Evolutionary conservation across 345 rosid genomes (phyloP).

Genomic region (Jatropha curcas): DNA sequence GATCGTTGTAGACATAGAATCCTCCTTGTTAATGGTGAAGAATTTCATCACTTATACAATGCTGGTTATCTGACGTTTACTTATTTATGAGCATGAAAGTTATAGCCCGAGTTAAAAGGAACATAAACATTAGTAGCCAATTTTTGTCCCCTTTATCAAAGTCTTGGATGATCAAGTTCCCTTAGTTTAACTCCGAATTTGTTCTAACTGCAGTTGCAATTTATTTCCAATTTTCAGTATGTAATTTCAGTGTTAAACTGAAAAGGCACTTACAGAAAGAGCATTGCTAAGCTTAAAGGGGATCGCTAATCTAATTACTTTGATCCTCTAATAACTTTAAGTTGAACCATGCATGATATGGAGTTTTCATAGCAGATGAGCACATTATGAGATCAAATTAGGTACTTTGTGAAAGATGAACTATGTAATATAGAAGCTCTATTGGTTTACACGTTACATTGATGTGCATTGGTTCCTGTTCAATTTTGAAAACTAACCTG

Average conservation of each 20-base stretch:
- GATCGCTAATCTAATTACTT: background rate
- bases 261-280: background rate
- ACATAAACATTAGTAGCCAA: background rate
- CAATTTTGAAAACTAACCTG: background rate
- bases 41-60: too few species aligned
- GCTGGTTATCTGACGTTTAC: too few species aligned
- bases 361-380: background rate
- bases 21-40: conserved; percentile 1
- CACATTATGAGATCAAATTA: background rate
- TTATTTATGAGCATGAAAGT: background rate
- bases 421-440: background rate
- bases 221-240: too few species aligned
- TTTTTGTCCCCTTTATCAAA: background rate
- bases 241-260: background rate
- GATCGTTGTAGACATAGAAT: background rate
- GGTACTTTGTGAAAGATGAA: background rate
- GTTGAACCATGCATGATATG: background rate
- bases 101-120: background rate
- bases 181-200: background rate
- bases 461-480: background rate
- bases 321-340: background rate
- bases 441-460: background rate
- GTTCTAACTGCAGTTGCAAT: background rate
- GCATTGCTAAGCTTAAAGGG: background rate
- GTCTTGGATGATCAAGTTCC: background rate